A percentile compares a stretch with the other conserved stretches of the same genome.
phyloP scores from a whole-genome alignment of 139 green algal species.

The Chlamydomonas urium region DNA sequence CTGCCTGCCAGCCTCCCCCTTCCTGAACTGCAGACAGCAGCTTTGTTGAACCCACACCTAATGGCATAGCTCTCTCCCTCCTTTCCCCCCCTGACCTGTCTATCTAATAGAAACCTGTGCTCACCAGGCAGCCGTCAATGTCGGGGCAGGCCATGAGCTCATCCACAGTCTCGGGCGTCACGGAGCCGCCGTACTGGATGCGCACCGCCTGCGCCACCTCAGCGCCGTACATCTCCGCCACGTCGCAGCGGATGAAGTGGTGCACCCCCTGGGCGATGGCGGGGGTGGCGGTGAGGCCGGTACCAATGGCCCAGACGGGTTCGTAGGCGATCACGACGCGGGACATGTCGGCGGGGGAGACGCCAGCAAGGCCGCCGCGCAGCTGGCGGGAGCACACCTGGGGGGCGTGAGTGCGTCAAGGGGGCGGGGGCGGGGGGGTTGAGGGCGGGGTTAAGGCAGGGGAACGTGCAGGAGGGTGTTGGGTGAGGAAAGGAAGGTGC shows the following conservation, averaged over 20 bases:
- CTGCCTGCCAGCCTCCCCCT: no score
- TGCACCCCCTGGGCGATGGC: slow-evolving; percentile 11
- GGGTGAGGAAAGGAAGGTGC: no score
- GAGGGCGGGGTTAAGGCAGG: no score
- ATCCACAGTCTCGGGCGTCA: slow-evolving; percentile 8
- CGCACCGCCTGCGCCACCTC: slow-evolving; percentile 1
- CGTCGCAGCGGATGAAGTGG: neutral
- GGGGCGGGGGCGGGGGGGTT: no score
- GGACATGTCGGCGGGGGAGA: neutral
- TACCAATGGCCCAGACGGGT: slow-evolving; percentile 12
- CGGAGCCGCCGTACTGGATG: slow-evolving; percentile 14
- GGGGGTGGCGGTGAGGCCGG: slow-evolving; percentile 2
- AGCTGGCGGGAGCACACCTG: no score
- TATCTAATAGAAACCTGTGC: no score
- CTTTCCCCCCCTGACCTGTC: no score
- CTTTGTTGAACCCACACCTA: no score
- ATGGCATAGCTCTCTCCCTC: no score
- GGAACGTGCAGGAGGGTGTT: no score
- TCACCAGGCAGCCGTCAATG: slow-evolving; percentile 9
- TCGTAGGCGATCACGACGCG: slow-evolving; percentile 11
- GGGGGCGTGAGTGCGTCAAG: no score
- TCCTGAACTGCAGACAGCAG: no score
- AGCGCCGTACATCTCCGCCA: neutral
- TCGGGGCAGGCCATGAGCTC: slow-evolving; percentile 13
- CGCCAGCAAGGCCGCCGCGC: neutral